phyloP scores from a whole-genome alignment of 805 yeast species.

The Ogataea degrootiae region DNA sequence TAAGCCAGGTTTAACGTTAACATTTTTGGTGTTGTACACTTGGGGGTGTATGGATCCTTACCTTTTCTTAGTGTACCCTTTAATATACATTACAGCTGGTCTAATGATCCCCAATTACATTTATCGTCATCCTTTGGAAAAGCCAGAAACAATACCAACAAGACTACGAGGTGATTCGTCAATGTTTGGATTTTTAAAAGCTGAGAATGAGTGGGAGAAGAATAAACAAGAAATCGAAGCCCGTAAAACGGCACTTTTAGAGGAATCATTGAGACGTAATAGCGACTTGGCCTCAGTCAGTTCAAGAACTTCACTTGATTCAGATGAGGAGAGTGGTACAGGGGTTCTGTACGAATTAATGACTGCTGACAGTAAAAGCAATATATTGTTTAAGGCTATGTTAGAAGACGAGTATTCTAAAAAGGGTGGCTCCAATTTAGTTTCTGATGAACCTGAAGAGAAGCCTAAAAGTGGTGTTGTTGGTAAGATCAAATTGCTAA shows the following conservation, averaged over 20 bases:
- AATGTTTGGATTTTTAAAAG: slow-evolving; percentile 34
- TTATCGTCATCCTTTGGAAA: slow-evolving; percentile 58
- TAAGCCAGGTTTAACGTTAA: slow-evolving; percentile 63
- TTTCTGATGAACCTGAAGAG: slow-evolving; percentile 3
- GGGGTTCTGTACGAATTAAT: slow-evolving; percentile 13
- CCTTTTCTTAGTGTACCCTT: slow-evolving; percentile 58
- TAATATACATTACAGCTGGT: slow-evolving; percentile 48
- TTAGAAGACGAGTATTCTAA: slow-evolving; percentile 8
- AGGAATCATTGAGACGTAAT: slow-evolving; percentile 7
- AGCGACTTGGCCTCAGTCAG: slow-evolving; percentile 8
- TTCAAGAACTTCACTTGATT: slow-evolving; percentile 14
- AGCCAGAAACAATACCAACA: slow-evolving; percentile 39
- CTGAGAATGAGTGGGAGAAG: slow-evolving; percentile 16
- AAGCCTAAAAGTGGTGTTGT: slow-evolving; percentile 9
- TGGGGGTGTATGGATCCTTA: slow-evolving; percentile 69
- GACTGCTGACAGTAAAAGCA: slow-evolving; percentile 14
- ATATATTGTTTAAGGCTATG: slow-evolving; percentile 9
- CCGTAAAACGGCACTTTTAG: slow-evolving; percentile 6
- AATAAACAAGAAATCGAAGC: slow-evolving; percentile 6
- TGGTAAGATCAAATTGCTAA: slow-evolving; percentile 37
- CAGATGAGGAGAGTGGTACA: slow-evolving; percentile 12
- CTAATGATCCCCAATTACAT: slow-evolving; percentile 68
- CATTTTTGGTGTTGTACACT: slow-evolving; percentile 55
- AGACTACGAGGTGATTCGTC: slow-evolving; percentile 49
- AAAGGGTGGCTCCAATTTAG: neutral